Evolutionary conservation across 2,329 filamentous ascomycete genomes (phyloP).

Genomic region (Aspergillus sp.): DNA sequence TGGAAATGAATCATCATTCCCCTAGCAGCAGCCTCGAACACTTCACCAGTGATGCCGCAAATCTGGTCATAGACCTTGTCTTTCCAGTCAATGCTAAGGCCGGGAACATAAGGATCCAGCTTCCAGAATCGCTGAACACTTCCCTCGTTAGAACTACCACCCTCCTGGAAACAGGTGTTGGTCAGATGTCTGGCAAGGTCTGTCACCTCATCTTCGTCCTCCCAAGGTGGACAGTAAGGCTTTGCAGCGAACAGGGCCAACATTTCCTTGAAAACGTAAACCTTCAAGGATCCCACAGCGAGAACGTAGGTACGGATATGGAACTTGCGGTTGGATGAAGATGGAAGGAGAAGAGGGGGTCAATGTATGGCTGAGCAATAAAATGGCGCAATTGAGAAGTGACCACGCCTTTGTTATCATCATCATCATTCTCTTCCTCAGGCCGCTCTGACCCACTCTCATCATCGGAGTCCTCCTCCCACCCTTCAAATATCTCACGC

Average conservation of each 20-base stretch:
- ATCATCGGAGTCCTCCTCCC: constrained; percentile 66
- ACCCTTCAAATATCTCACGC: constrained; percentile 83
- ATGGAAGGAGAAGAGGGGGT: constrained; percentile 74
- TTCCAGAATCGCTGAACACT: constrained; percentile 73
- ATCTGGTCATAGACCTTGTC: constrained; percentile 69
- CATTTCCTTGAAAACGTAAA: constrained; percentile 88
- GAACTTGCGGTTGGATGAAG: constrained; percentile 71
- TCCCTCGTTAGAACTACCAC: constrained; percentile 49
- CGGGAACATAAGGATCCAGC: constrained; percentile 45
- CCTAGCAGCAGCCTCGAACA: constrained; percentile 81
- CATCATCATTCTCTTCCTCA: constrained; percentile 24
- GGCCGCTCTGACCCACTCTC: constrained; percentile 37
- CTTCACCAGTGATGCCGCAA: constrained; percentile 64
- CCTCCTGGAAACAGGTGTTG: constrained; percentile 86
- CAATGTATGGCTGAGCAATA: constrained; percentile 90
- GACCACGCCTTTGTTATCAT: constrained; percentile 55
- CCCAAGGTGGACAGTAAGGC: constrained; percentile 61
- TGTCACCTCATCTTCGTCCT: constrained; percentile 35
- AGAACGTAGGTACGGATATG: constrained; percentile 92
- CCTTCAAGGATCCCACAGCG: constrained; percentile 68
- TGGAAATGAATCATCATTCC: constrained; percentile 90
- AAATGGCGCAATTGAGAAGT: constrained; percentile 94
- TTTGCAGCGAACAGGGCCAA: constrained; percentile 84
- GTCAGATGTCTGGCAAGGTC: constrained; percentile 78
- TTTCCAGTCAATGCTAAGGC: constrained; percentile 43